Evolutionary conservation across 805 yeast genomes (phyloP).

Genomic region (Candida nemodendra): DNA sequence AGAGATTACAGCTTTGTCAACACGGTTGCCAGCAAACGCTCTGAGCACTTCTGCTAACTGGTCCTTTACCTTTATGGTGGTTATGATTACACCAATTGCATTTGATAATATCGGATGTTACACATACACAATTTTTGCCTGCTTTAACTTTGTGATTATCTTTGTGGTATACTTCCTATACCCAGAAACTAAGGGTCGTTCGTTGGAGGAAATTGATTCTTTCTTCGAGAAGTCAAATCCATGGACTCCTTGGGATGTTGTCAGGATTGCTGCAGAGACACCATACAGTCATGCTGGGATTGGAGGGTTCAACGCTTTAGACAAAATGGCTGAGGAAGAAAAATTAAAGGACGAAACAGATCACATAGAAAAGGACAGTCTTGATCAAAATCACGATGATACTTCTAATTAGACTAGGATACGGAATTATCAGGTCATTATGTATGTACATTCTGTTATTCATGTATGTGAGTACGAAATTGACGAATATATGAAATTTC

Average conservation of each 20-base stretch:
- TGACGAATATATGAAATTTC: too few species aligned
- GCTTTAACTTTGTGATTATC: constrained; percentile 38
- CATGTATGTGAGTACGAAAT: too few species aligned
- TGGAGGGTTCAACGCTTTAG: background rate
- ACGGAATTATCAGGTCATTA: too few species aligned
- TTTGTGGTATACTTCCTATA: constrained; percentile 39
- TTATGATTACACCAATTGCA: constrained; percentile 46
- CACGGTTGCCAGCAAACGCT: constrained; percentile 52
- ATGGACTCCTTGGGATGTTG: background rate
- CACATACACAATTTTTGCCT: constrained; percentile 46
- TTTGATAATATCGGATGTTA: constrained; percentile 39
- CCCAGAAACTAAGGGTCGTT: constrained; percentile 46
- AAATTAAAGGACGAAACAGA: background rate
- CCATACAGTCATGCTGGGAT: background rate
- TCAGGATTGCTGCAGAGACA: background rate
- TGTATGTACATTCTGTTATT: too few species aligned
- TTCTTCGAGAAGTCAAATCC: constrained; percentile 9
- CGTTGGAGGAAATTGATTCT: constrained; percentile 38
- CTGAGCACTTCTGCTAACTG: constrained; percentile 55
- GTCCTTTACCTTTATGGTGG: constrained; percentile 55
- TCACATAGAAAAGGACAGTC: background rate
- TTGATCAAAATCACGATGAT: background rate
- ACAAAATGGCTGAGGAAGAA: background rate
- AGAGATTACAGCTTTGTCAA: constrained; percentile 48
- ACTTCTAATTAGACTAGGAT: too few species aligned